Evolutionary conservation across 805 yeast genomes (phyloP), one percentile per base, ranked within the genome.

Genomic region (Metschnikowia shivogae): DNA sequence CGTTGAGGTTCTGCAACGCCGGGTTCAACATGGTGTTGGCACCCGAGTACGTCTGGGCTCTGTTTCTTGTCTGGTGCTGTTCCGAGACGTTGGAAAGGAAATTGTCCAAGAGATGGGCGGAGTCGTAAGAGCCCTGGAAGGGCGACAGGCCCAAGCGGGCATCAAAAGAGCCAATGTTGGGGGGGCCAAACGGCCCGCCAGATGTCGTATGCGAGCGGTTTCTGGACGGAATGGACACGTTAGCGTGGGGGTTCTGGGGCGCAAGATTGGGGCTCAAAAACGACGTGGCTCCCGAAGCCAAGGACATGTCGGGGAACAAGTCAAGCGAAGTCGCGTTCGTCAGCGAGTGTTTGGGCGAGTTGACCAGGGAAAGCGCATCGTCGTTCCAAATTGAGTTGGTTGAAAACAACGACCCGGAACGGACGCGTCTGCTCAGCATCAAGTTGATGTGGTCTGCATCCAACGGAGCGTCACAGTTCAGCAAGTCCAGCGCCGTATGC

Each of bases 341-440:
- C 32, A 45, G 49, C 13, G 52, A 47, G 31, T 47, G 53, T 13
- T 39, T 39, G 7, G 56, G 57, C 19, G 53, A 49, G 35, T 55
- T 45, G 20, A 34, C 42, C 42, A 46, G 51, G 30, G 51, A 32
- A 17, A 39, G 42, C 30, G 58, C 53, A 38, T 73, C 77, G 54
- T 76, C 81, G 49, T 77, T 76, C 86, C 86, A 81, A 43, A 81
- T 80, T 33, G 84, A 77, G 49, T 68, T 62, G 3, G 72, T 64
- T 22, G 72, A 65, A 50, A 76, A 70, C 37, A 80, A 63, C 1
- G 84, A 78, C 4, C 82, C 80, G 0, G 84, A 79, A 43, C 86
- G 71, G 50, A 76, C 62, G 51, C 86, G 64, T 37, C 50, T 46
- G 26, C 52, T 39, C 56, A 53, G 56, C 55, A 47, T 39, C 30